Base-by-base conservation (phyloP, 352 stramenopile species). In the Phytopythium montanum region DNA sequence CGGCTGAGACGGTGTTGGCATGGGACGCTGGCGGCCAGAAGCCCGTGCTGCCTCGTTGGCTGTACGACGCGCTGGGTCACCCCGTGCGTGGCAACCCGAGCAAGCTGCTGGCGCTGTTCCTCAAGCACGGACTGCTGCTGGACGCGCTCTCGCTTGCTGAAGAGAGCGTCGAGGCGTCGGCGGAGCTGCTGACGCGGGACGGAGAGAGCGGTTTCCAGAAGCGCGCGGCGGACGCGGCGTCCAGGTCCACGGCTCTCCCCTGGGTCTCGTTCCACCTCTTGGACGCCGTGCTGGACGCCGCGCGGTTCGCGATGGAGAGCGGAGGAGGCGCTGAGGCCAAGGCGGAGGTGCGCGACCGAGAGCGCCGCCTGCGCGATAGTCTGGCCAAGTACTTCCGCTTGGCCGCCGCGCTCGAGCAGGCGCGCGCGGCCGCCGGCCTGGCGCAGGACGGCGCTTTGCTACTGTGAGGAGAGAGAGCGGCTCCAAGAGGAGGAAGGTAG, bases 191-290 rank as follows among this genome's bases (percentile, higher is more conserved):
- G 9, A 52, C 72, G 9, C 66, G 77, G 21, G 69, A 73, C 45
- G 49, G 49, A 6, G 76, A 74, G 42, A 44, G 29, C 1, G 62
- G 49, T 3, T 81, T 86, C 60, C 68, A 72, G 26, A 68, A 80
- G 51, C 68, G 73, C 18, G 73, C 69, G 23, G 73, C 57, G 29
- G 54, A 66, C 25, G 25, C 54, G 13, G 65, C 57, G 6, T 23
- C 65, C 16, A 60, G 62, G 12, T 53, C 42, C 25, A 60, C 59
- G 0, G 61, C 66, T n/a, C 58, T 87, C 10, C 75, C 80, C 13
- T 92, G 76, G 76, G 73, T 92, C 29, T 81, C 82, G 3, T 90
- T 87, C 67, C 88, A 78, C 41, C 61, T 90, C 2, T 70, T 92
- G 21, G 83, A 92, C 50, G 65, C 57, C 12, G 59, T 90, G 49